phyloP scores from a whole-genome alignment of 202 grass and related monocot species.

The Panicum virgatum region DNA sequence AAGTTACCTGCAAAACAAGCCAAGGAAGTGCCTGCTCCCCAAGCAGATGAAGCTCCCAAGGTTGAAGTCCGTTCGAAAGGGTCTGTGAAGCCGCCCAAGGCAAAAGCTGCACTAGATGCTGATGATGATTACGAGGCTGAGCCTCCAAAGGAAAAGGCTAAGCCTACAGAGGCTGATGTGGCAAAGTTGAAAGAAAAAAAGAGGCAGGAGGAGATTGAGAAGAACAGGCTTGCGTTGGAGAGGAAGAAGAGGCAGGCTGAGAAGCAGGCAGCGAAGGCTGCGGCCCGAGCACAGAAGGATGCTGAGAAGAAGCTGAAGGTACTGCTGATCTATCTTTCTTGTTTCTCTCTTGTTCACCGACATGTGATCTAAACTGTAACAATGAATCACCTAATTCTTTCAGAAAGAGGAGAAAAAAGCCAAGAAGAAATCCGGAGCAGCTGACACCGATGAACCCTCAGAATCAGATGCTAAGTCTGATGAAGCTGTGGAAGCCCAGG shows the following conservation, averaged over 20 bases:
- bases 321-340: neutral
- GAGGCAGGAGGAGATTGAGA: conserved; percentile 89
- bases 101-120: conserved; percentile 40
- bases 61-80: conserved; percentile 46
- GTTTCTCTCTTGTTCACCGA: neutral
- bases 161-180: conserved; percentile 56
- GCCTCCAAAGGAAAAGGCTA: conserved; percentile 53
- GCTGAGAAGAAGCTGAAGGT: conserved; percentile 84
- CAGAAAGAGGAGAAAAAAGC: conserved; percentile 82
- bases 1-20: conserved; percentile 53
- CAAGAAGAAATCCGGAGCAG: conserved; percentile 59
- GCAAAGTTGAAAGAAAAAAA: conserved; percentile 88
- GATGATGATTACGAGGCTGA: conserved; percentile 42
- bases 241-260: conserved; percentile 87
- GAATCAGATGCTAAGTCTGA: conserved; percentile 63
- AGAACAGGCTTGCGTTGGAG: conserved; percentile 80
- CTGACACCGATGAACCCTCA: conserved; percentile 43
- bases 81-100: conserved; percentile 47
- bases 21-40: conserved; percentile 46
- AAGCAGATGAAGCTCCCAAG: conserved; percentile 36
- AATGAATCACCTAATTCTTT: conserved; percentile 17
- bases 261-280: conserved; percentile 74
- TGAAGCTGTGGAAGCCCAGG: conserved; percentile 50
- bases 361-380: neutral
- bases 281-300: conserved; percentile 74